Conservation (phyloP, 345 rosid genomes). For the Barbarea vulgaris region DNA sequence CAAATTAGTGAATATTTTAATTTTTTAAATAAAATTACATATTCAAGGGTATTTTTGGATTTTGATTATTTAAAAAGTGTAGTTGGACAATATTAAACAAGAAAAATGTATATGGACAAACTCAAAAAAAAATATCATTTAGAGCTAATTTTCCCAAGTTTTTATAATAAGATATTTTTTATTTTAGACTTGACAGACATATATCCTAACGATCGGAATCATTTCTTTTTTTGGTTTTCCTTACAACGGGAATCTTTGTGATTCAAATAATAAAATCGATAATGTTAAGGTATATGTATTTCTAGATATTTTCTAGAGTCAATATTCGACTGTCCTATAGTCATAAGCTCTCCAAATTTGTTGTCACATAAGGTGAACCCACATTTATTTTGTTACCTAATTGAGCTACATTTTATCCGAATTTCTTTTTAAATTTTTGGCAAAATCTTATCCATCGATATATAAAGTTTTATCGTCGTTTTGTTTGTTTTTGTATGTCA, state of each 20-base stretch:
- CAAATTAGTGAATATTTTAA: too few relatives aligned
- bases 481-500: constrained; percentile 34
- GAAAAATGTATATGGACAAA: too few relatives aligned
- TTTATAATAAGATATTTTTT: not conserved
- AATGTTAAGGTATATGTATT: constrained; percentile 1
- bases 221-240: not conserved
- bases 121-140: too few relatives aligned
- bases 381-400: constrained; percentile 31
- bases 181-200: constrained; percentile 2
- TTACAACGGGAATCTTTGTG: constrained; percentile 12
- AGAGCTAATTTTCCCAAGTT: too few relatives aligned
- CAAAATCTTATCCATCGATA: constrained; percentile 32
- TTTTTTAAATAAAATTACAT: too few relatives aligned
- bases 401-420: constrained; percentile 31
- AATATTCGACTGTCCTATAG: constrained; percentile 23
- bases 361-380: constrained; percentile 29
- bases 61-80: too few relatives aligned
- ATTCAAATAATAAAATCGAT: not conserved
- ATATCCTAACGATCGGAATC: not conserved
- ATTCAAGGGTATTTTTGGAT: too few relatives aligned
- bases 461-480: constrained; percentile 35
- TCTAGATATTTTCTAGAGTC: constrained; percentile 16
- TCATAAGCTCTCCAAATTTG: constrained; percentile 15
- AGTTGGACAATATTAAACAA: too few relatives aligned
- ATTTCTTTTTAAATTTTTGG: constrained; percentile 3